Evolutionary conservation across 1,284 basidiomycete genomes (phyloP).

Genomic region (Sporisorium iseilematis-ciliati): DNA sequence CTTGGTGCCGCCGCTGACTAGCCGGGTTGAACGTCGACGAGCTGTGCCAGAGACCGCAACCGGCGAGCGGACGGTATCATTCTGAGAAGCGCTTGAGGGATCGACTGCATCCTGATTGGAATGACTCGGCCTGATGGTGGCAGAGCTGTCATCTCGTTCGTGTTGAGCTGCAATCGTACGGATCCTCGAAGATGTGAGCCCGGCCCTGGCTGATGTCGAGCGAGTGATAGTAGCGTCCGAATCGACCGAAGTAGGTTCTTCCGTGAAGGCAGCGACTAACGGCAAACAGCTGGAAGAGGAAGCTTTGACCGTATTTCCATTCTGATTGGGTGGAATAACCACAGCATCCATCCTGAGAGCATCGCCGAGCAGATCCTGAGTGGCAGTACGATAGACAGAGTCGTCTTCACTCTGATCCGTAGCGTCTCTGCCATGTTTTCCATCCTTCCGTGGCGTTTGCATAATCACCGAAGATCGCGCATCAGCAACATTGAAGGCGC

Average conservation of each 20-base stretch:
- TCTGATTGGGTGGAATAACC: conserved; percentile 26
- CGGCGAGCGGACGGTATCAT: background rate
- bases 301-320: conserved; percentile 1
- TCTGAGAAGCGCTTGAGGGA: background rate
- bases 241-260: conserved; percentile 14
- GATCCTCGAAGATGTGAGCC: conserved; percentile 8
- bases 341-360: conserved; percentile 51
- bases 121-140: conserved; percentile 41
- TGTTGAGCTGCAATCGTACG: conserved; percentile 19
- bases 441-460: background rate
- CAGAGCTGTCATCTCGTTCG: conserved; percentile 45
- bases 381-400: conserved; percentile 35
- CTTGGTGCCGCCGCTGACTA: conserved; percentile 16
- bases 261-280: background rate
- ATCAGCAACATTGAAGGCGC: conserved; percentile 31
- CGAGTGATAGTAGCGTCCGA: conserved; percentile 28
- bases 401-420: conserved; percentile 18
- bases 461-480: conserved; percentile 22
- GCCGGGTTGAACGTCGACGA: conserved; percentile 19
- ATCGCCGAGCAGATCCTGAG: conserved; percentile 31
- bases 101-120: conserved; percentile 1
- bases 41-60: conserved; percentile 9
- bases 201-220: conserved; percentile 24
- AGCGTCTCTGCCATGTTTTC: conserved; percentile 7
- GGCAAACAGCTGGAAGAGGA: conserved; percentile 19